Evolutionary conservation across 345 rosid species (phyloP).

Genomic region (Syzygium aromaticum): DNA sequence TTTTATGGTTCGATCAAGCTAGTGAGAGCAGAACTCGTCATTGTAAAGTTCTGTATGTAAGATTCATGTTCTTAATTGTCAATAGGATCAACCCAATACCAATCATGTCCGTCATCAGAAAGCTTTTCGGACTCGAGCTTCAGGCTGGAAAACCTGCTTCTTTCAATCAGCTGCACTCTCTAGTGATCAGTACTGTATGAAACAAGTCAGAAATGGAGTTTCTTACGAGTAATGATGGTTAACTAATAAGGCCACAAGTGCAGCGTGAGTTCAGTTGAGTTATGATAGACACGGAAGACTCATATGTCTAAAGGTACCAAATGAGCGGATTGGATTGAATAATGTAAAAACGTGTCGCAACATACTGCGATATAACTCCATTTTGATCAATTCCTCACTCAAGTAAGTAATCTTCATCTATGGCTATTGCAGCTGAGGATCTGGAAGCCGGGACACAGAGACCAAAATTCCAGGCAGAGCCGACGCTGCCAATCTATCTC

Average conservation of each 20-base stretch:
- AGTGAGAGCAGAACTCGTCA: not conserved
- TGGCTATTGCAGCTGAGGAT: conserved; percentile 70
- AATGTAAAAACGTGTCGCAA: not conserved
- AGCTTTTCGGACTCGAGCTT: not conserved
- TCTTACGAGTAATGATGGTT: not conserved
- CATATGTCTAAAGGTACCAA: not conserved
- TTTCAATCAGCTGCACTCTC: not conserved
- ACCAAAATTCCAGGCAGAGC: conserved; percentile 68
- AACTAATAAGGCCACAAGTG: not conserved
- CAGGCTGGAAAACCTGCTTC: not conserved
- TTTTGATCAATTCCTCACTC: not conserved
- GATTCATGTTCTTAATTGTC: not conserved
- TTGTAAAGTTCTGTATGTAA: not conserved
- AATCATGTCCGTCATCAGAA: not conserved
- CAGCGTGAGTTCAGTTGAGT: not conserved
- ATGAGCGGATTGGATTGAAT: not conserved
- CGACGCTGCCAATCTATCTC: conserved; percentile 78
- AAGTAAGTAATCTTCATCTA: not conserved
- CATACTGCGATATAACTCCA: not conserved
- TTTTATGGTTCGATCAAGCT: not conserved
- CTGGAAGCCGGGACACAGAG: conserved; percentile 50
- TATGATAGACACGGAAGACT: not conserved
- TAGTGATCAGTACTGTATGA: not conserved
- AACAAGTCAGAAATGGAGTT: not conserved
- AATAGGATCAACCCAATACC: not conserved